A percentile compares a stretch with the other conserved stretches of the same genome.
Evolutionary conservation across 1,284 basidiomycete species (phyloP).

Genomic region (Mycena sp.): DNA sequence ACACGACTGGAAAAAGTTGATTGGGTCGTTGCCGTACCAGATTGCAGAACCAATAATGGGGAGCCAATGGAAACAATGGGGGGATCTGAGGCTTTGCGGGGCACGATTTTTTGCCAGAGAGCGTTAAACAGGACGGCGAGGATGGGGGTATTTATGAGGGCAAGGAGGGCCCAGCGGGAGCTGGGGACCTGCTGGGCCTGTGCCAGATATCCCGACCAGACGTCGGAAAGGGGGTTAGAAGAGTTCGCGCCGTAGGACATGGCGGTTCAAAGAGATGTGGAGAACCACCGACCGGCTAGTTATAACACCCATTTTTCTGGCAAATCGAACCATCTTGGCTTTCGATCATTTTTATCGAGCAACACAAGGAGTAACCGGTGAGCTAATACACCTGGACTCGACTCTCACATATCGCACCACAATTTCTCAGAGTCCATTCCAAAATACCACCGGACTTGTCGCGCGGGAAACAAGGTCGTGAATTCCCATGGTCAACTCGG

Average conservation of each 20-base stretch:
- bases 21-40: conserved; percentile 84
- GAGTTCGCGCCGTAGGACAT: conserved; percentile 27
- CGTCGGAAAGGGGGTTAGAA: conserved; percentile 20
- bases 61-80: conserved; percentile 87
- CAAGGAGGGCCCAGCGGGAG: conserved; percentile 28
- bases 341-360: not conserved
- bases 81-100: conserved; percentile 67
- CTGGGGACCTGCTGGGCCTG: conserved; percentile 22
- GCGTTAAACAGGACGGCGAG: conserved; percentile 57
- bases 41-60: conserved; percentile 84
- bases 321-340: conserved; percentile 13
- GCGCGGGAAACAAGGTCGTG: no score
- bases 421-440: no score
- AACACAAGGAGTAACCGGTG: not conserved
- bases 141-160: conserved; percentile 38
- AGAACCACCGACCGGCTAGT: not conserved
- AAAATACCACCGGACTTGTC: no score
- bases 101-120: conserved; percentile 58
- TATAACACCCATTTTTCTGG: conserved; percentile 6
- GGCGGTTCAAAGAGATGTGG: conserved; percentile 15
- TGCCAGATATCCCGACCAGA: conserved; percentile 28
- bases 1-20: conserved; percentile 81
- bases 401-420: no score
- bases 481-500: no score
- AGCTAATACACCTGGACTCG: no score